These are phyloP conservation scores for Suillus clintonianus DNA, from an alignment of 768 basidiomycete genomes.

Conservation along the genomic window DNA sequence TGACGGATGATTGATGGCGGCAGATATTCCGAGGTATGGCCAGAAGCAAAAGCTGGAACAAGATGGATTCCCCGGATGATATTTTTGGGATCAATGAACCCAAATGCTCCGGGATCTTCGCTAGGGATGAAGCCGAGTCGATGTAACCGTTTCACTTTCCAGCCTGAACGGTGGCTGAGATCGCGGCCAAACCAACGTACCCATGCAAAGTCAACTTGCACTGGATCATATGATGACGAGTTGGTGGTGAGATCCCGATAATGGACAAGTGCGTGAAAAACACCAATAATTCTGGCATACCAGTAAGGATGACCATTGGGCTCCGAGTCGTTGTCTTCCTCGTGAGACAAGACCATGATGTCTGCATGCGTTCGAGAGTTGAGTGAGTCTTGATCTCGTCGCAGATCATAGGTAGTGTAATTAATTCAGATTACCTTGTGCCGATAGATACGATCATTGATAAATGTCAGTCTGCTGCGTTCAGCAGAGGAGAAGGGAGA, in stretches of 20 bases:
- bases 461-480: constrained; percentile 17
- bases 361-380: constrained; percentile 33
- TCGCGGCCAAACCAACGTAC: constrained; percentile 41
- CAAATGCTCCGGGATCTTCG: constrained; percentile 36
- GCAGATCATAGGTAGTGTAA: constrained; percentile 32
- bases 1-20: constrained; percentile 7
- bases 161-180: constrained; percentile 22
- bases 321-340: constrained; percentile 13
- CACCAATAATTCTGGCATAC: constrained; percentile 25
- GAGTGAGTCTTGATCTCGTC: constrained; percentile 37
- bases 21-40: constrained; percentile 15
- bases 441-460: constrained; percentile 22
- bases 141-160: constrained; percentile 31
- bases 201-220: constrained; percentile 41
- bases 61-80: constrained; percentile 44
- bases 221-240: constrained; percentile 18
- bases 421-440: constrained; percentile 15
- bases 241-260: neutral
- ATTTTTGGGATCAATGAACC: constrained; percentile 44
- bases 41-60: constrained; percentile 40
- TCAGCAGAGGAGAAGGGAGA: constrained; percentile 18
- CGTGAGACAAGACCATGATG: neutral
- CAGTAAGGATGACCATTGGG: constrained; percentile 33
- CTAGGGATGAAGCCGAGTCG: constrained; percentile 39
- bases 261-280: neutral